phyloP scores from a whole-genome alignment of 176 grass and related monocot genomes.

The Oryza brachyantha region DNA sequence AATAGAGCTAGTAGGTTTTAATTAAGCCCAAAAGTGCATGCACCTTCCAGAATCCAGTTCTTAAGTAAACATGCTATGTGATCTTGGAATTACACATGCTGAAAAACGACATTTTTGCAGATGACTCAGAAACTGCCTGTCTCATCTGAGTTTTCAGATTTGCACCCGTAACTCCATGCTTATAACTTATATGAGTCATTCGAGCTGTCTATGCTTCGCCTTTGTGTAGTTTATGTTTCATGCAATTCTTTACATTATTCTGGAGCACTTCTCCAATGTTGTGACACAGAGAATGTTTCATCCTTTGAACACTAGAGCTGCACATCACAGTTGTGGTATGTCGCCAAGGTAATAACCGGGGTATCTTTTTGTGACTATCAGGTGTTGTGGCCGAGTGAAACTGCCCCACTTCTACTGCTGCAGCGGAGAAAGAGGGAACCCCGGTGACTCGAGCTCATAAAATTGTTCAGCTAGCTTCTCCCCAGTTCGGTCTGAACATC shows the following conservation, averaged over 20 bases:
- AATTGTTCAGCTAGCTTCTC: too few relatives aligned
- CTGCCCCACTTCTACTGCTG: constrained; percentile 93
- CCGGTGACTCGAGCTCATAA: constrained; percentile 40
- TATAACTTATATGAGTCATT: too few relatives aligned
- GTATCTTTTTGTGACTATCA: constrained; percentile 23
- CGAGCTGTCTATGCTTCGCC: too few relatives aligned
- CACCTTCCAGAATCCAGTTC: not conserved
- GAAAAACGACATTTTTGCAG: not conserved
- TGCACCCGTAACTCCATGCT: not conserved
- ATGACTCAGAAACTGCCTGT: not conserved
- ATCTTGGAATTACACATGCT: not conserved
- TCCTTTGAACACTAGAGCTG: not conserved
- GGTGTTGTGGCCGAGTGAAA: constrained; percentile 90
- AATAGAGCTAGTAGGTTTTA: too few relatives aligned
- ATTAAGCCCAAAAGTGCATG: not conserved
- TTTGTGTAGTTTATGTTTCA: not conserved
- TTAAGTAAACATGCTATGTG: not conserved
- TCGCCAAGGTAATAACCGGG: not conserved
- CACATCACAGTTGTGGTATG: not conserved
- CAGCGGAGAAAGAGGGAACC: constrained; percentile 69
- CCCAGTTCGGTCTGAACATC: not conserved
- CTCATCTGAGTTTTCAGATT: not conserved
- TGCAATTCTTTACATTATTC: not conserved
- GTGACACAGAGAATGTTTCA: not conserved
- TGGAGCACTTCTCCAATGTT: not conserved